Evolutionary conservation across 1,139 yeast genomes (phyloP).

Genomic region (Suhomyces choctaworum): DNA sequence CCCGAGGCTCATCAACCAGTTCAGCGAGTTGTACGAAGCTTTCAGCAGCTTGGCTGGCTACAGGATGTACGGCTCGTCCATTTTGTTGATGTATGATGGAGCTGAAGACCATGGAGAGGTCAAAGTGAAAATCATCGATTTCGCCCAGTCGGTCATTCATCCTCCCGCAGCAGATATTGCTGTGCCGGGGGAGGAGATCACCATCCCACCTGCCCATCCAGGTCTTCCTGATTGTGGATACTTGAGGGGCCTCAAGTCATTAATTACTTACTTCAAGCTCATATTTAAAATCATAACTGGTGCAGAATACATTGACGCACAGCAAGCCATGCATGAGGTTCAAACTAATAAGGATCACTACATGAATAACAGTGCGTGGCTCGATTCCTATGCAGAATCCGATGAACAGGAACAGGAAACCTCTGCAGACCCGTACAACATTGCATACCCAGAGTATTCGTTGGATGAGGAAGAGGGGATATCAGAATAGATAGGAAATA

Average conservation of each 20-base stretch:
- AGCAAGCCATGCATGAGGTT: slow-evolving; percentile 25
- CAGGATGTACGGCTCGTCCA: slow-evolving; percentile 87
- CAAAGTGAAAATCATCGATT: slow-evolving; percentile 81
- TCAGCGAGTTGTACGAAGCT: slow-evolving; percentile 57
- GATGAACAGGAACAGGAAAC: slow-evolving; percentile 19
- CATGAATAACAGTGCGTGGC: slow-evolving; percentile 42
- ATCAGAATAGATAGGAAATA: slow-evolving; percentile 31
- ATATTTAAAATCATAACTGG: slow-evolving; percentile 53
- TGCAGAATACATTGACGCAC: slow-evolving; percentile 18
- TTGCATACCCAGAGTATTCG: slow-evolving; percentile 24
- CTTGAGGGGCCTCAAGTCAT: slow-evolving; percentile 71
- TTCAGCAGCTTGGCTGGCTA: slow-evolving; percentile 68
- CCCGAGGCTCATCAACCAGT: slow-evolving; percentile 60
- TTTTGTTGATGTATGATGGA: slow-evolving; percentile 87
- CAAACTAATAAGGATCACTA: slow-evolving; percentile 26
- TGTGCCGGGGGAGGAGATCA: slow-evolving; percentile 17
- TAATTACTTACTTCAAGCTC: slow-evolving; percentile 59
- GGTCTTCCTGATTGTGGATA: slow-evolving; percentile 77
- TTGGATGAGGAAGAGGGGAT: slow-evolving; percentile 26
- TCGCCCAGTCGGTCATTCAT: slow-evolving; percentile 90
- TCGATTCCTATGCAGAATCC: slow-evolving; percentile 47
- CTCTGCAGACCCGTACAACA: slow-evolving; percentile 27
- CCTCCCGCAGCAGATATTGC: slow-evolving; percentile 46
- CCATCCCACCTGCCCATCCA: slow-evolving; percentile 67
- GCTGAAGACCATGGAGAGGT: slow-evolving; percentile 30